Evolutionary conservation across 495 filamentous ascomycete species (phyloP).

Genomic region (Lepraria neglecta): DNA sequence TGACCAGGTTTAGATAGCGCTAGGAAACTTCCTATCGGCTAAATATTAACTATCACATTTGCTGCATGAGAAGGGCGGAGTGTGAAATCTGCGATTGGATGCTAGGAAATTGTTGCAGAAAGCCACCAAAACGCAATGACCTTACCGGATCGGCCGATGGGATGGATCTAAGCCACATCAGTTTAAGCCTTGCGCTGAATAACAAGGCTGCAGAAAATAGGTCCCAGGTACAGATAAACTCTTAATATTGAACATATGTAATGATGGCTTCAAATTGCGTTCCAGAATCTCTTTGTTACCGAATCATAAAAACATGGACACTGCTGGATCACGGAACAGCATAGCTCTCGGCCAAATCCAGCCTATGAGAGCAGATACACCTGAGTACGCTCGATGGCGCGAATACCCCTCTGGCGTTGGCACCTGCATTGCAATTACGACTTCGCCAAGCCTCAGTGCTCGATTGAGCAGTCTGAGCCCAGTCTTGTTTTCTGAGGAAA

Average conservation of each 20-base stretch:
- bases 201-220: background rate
- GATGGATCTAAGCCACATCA: background rate
- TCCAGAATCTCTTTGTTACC: background rate
- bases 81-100: background rate
- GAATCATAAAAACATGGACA: conserved; percentile 3
- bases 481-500: conserved; percentile 4
- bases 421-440: background rate
- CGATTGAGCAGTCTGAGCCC: conserved; percentile 5
- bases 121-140: background rate
- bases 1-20: background rate
- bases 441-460: background rate
- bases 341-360: conserved; percentile 3
- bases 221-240: background rate
- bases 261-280: background rate
- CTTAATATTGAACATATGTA: background rate
- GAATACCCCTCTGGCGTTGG: conserved; percentile 12
- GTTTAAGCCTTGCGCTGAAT: conserved; percentile 1
- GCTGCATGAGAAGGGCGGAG: background rate
- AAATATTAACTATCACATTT: background rate
- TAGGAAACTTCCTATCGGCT: background rate
- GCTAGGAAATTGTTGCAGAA: background rate
- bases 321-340: background rate
- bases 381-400: conserved; percentile 3
- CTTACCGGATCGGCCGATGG: background rate
- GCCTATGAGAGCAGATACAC: background rate